These are phyloP conservation scores for Calonectria honghensis DNA, from an alignment of 2,329 filamentous ascomycete species.

Conservation along the genomic window DNA sequence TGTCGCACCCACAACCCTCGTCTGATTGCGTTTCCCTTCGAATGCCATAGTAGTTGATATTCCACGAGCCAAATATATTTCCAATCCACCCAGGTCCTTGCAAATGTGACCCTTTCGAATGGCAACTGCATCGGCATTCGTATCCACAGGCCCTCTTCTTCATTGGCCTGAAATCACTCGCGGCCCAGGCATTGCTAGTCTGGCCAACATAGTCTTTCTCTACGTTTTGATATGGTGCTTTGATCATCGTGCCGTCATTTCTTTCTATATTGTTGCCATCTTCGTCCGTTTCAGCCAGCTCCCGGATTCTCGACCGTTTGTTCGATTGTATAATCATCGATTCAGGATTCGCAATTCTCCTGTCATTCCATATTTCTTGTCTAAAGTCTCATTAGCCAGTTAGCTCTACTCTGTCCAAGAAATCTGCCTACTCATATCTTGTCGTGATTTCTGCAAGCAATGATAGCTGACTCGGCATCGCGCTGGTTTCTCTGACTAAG, in stretches of 20 bases:
- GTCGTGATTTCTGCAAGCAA: background rate
- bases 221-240: background rate
- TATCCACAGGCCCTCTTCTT: no score
- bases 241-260: background rate
- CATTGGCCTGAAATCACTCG: no score
- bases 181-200: no score
- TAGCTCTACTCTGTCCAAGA: no score
- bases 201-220: background rate
- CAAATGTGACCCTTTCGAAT: background rate
- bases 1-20: background rate
- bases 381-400: background rate
- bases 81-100: background rate
- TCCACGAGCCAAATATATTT: background rate
- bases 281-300: background rate
- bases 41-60: background rate
- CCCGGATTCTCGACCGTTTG: background rate
- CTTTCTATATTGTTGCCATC: no score
- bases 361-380: background rate
- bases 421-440: background rate
- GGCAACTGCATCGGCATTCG: background rate
- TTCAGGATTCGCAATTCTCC: no score
- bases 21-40: background rate
- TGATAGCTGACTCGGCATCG: background rate
- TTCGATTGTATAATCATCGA: background rate
- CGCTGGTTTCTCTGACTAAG: background rate